Percentiles rank a stretch among this genome's conserved stretches.
Conservation (phyloP, 2,329 filamentous ascomycete species). For the Trichoderma hamatum region DNA sequence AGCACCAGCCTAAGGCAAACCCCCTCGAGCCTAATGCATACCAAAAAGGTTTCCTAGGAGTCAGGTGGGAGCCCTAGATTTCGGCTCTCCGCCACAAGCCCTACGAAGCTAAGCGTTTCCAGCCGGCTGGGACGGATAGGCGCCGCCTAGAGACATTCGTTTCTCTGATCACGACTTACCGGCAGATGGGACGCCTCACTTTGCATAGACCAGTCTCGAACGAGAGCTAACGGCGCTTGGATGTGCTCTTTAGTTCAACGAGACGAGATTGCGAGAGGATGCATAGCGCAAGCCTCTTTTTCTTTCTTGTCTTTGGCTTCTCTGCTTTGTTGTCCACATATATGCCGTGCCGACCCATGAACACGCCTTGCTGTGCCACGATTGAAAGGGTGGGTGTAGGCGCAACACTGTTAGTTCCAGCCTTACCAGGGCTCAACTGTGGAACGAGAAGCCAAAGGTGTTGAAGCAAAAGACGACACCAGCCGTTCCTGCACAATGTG, state of each 20-base stretch:
- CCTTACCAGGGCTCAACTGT: slow-evolving; percentile 2
- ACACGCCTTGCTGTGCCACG: background rate
- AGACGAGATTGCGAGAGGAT: background rate
- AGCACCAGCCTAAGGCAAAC: background rate
- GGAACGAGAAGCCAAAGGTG: background rate
- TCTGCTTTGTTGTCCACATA: background rate
- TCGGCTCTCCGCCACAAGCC: slow-evolving; percentile 15
- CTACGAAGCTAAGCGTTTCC: slow-evolving; percentile 23
- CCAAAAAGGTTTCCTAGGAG: background rate
- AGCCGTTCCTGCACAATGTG: background rate
- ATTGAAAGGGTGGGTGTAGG: background rate
- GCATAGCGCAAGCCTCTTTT: background rate
- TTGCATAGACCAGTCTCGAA: slow-evolving; percentile 12
- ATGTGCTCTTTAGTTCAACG: background rate
- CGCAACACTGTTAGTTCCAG: slow-evolving; percentile 5
- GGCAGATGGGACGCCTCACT: slow-evolving; percentile 17
- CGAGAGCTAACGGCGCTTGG: background rate
- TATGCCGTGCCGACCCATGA: background rate
- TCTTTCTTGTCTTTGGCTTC: background rate
- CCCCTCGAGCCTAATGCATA: slow-evolving; percentile 10
- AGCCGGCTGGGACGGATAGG: slow-evolving; percentile 17
- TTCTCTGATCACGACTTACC: background rate
- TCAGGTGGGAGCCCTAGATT: background rate
- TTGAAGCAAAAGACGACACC: background rate
- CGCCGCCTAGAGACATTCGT: background rate